phyloP scores from a whole-genome alignment of 1,139 yeast genomes.

The Torulaspora globosa region DNA sequence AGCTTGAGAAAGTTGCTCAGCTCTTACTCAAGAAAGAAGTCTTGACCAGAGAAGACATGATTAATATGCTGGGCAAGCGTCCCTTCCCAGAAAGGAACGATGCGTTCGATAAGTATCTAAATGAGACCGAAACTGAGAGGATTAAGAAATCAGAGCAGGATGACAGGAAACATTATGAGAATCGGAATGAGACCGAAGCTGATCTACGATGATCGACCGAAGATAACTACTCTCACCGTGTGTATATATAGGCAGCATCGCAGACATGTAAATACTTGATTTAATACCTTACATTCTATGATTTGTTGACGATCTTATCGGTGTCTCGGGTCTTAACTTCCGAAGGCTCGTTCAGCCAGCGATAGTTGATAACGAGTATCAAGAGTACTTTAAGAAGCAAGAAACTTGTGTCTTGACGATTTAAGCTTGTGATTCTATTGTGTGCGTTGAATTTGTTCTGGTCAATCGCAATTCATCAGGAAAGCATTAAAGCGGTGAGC shows the following conservation, averaged over 20 bases:
- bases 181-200: not conserved
- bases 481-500: not conserved
- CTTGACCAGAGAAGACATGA: slow-evolving; percentile 78
- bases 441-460: too few species aligned
- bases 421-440: not conserved
- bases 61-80: slow-evolving; percentile 64
- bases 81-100: slow-evolving; percentile 76
- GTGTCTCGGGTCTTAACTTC: not conserved
- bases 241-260: slow-evolving; percentile 11
- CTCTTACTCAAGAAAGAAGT: slow-evolving; percentile 65
- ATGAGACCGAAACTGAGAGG: slow-evolving; percentile 37
- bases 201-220: not conserved
- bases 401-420: not conserved
- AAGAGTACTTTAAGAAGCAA: not conserved
- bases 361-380: not conserved
- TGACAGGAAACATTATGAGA: not conserved
- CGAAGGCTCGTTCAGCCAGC: not conserved
- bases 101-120: slow-evolving; percentile 73
- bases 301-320: not conserved
- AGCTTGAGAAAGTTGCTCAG: slow-evolving; percentile 67
- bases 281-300: not conserved
- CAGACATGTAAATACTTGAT: slow-evolving; percentile 6
- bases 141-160: slow-evolving; percentile 20
- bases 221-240: not conserved
- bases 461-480: not conserved